Percentiles rank a stretch among this genome's conserved stretches.
These are phyloP conservation scores for Cyathus striatus DNA, from an alignment of 768 basidiomycete genomes.

Conservation along the genomic window DNA sequence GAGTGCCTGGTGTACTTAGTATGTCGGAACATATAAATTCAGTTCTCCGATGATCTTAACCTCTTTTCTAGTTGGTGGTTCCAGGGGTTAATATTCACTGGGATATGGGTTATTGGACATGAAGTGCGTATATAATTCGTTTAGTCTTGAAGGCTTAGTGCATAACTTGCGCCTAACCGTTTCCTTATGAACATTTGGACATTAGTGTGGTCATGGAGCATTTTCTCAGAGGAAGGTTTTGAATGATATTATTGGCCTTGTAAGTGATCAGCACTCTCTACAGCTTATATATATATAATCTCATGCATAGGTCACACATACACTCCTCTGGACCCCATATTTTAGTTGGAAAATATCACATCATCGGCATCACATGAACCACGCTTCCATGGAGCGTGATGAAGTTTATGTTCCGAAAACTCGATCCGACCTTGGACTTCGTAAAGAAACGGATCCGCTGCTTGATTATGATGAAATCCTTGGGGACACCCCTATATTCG, in stretches of 20 bases:
- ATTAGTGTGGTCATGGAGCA: conserved; percentile 51
- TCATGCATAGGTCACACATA: conserved; percentile 38
- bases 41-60: too few species aligned
- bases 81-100: conserved; percentile 54
- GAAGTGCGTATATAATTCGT: conserved; percentile 26
- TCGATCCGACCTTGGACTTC: conserved; percentile 49
- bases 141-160: background rate
- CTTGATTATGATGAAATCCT: conserved; percentile 52
- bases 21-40: too few species aligned
- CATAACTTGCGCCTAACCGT: too few species aligned
- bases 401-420: conserved; percentile 62
- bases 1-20: conserved; percentile 44
- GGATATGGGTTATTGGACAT: conserved; percentile 57
- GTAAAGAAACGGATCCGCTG: conserved; percentile 25
- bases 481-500: conserved; percentile 59
- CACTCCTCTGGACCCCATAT: conserved; percentile 47
- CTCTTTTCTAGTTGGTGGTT: conserved; percentile 69
- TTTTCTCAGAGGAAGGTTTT: conserved; percentile 44
- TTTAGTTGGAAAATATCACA: conserved; percentile 54
- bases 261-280: too few species aligned
- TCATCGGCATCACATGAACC: conserved; percentile 46
- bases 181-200: background rate
- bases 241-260: conserved; percentile 47
- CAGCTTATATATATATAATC: too few species aligned
- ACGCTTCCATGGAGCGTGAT: conserved; percentile 50